Evolutionary conservation across 345 rosid genomes (phyloP).

Genomic region (Pseudoturritis turrita): DNA sequence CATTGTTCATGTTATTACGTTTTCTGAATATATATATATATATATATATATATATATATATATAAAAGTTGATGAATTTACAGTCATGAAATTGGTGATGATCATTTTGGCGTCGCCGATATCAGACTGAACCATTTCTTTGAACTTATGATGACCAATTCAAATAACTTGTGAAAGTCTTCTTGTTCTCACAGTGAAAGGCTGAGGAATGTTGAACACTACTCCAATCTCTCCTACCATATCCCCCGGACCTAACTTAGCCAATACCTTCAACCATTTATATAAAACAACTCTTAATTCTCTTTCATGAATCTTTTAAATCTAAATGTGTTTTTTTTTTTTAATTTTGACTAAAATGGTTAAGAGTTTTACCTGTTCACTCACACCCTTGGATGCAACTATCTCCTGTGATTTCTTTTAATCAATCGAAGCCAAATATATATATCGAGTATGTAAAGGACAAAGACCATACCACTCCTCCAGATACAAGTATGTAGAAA

Average conservation of each 20-base stretch:
- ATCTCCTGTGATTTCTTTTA: constrained; percentile 53
- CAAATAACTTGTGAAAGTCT: constrained; percentile 86
- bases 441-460: not conserved
- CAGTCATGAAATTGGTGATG: constrained; percentile 47
- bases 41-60: too few relatives aligned
- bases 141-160: constrained; percentile 74
- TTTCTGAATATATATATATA: not conserved
- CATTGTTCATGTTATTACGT: not conserved
- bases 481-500: constrained; percentile 80
- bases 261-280: constrained; percentile 43
- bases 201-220: constrained; percentile 87
- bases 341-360: not conserved
- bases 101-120: constrained; percentile 64
- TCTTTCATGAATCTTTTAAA: not conserved
- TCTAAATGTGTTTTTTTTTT: not conserved
- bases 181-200: constrained; percentile 49
- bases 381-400: constrained; percentile 56
- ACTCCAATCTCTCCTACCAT: constrained; percentile 95
- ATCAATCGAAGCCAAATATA: constrained; percentile 17
- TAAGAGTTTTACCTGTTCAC: constrained; percentile 64
- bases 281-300: not conserved
- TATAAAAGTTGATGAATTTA: not conserved
- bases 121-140: constrained; percentile 67
- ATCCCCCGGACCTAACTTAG: constrained; percentile 61
- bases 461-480: constrained; percentile 64